phyloP scores from a whole-genome alignment of 345 rosid genomes.

The Heritiera fomes region DNA sequence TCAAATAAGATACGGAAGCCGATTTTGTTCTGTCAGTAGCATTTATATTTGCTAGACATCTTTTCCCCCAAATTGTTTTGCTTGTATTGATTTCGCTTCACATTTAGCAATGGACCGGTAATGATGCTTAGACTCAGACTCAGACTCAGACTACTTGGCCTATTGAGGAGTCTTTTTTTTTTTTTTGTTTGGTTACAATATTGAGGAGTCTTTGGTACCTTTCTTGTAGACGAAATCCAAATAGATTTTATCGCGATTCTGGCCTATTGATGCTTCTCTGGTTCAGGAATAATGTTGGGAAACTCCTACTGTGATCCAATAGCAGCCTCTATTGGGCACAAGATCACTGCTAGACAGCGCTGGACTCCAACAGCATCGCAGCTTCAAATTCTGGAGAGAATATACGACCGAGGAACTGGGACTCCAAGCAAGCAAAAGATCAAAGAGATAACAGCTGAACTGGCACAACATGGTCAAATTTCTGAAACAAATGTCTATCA shows the following conservation, averaged over 20 bases:
- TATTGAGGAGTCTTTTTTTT: no score
- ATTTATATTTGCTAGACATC: no score
- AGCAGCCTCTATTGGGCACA: conserved; percentile 39
- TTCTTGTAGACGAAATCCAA: not conserved
- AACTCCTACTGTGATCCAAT: conserved; percentile 42
- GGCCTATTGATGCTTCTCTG: not conserved
- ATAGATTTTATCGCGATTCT: no score
- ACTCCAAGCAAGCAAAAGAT: conserved; percentile 61
- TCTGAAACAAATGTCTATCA: conserved; percentile 70
- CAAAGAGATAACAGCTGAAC: conserved; percentile 51
- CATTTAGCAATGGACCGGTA: no score
- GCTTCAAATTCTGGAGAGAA: conserved; percentile 58
- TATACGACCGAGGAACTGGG: conserved; percentile 51
- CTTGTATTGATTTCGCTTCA: no score
- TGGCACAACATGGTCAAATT: conserved; percentile 60
- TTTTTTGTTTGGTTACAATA: no score
- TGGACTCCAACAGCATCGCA: conserved; percentile 68
- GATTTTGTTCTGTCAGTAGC: no score
- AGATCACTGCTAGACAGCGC: conserved; percentile 57
- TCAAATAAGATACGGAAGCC: not conserved
- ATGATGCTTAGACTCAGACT: no score
- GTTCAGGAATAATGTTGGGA: conserved; percentile 46
- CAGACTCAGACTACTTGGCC: no score
- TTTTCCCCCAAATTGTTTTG: no score
- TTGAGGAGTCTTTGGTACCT: not conserved